phyloP scores from a whole-genome alignment of 768 basidiomycete species.

The Gloeostereum incarnatum region DNA sequence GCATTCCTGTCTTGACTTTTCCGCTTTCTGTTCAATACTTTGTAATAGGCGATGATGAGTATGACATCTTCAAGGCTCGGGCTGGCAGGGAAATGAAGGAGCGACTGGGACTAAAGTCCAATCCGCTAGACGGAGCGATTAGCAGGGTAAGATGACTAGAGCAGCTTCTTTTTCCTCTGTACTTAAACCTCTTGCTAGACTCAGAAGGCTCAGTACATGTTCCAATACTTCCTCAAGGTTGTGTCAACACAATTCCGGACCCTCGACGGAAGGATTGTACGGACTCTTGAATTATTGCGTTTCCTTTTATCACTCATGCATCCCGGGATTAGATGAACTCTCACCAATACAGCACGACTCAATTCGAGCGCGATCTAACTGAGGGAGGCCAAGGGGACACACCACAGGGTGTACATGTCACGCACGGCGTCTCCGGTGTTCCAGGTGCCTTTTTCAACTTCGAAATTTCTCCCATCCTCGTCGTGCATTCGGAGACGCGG shows the following conservation, averaged over 20 bases:
- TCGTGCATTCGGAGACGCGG: constrained; percentile 83
- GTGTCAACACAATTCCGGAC: constrained; percentile 91
- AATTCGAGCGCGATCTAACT: constrained; percentile 87
- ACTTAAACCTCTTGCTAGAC: too few species aligned
- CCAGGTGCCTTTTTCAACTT: constrained; percentile 86
- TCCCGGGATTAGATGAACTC: constrained; percentile 56
- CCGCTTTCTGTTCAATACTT: constrained; percentile 1
- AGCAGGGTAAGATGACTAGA: constrained; percentile 34
- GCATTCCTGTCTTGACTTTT: constrained; percentile 5
- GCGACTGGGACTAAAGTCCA: constrained; percentile 59
- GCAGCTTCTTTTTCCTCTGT: background rate
- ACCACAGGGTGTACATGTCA: constrained; percentile 56
- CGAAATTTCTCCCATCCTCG: constrained; percentile 94
- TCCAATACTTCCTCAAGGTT: constrained; percentile 98
- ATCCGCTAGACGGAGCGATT: constrained; percentile 68
- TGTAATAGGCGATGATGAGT: constrained; percentile 64
- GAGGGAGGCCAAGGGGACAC: constrained; percentile 51
- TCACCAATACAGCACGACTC: constrained; percentile 93
- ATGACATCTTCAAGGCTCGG: constrained; percentile 56
- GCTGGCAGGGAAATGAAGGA: constrained; percentile 55
- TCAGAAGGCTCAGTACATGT: constrained; percentile 80
- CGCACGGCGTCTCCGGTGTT: constrained; percentile 65
- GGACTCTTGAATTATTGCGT: constrained; percentile 13
- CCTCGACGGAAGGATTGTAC: constrained; percentile 61
- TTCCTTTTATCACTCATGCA: constrained; percentile 5